Base-by-base conservation (phyloP, 768 basidiomycete genomes). In the Phanerodontia chrysosporium region DNA sequence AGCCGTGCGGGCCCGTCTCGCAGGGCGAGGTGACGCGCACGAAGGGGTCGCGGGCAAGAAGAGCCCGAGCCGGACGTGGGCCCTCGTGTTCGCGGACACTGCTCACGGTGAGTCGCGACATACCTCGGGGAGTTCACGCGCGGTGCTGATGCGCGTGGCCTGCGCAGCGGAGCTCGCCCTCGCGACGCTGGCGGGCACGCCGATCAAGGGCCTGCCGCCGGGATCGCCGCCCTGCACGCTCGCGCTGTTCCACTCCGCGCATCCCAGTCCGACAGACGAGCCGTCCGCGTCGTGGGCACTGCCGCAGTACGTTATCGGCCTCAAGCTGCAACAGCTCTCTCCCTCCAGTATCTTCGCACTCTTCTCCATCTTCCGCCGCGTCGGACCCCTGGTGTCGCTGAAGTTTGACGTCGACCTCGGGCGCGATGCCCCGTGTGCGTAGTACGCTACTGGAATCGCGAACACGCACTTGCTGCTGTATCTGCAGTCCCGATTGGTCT, bases 81-180 rank as follows among this genome's bases (percentile, higher is more conserved):
- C 32, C 7, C 7, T 35, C 32, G 32, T 6, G 7, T 35, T 35
- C 32, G 13, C 32, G 32, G 32, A 35, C 32, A 35, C 13, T 13
- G 32, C 32, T 6, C 32, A 35, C 32, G 32, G 32, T 35, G 32
- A 6, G 32, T 35, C 32, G 32, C 32, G n/a, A 35, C 32, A 13
- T 6, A 6, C 7, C 32, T 35, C 32, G 32, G 6, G 7, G 32
- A 35, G 6, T 7, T 6, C 32, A 35, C 32, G 7, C 32, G 6
- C 13, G 32, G n/a, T 7, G 32, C 32, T 35, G 32, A 35, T 13
- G 32, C 32, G 32, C 7, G 13, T 35, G 32, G 32, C 6, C 32
- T 35, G 32, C 32, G 21, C 45, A 57, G 55, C 55, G 21, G 55
- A 57, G 21, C 45, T 57, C 44, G 55, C 55, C 3, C 30, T 57